A percentile compares a stretch with the other conserved stretches of the same genome.
Evolutionary conservation across 1,284 basidiomycete species (phyloP).

Genomic region (Ceratobasidium sp.): DNA sequence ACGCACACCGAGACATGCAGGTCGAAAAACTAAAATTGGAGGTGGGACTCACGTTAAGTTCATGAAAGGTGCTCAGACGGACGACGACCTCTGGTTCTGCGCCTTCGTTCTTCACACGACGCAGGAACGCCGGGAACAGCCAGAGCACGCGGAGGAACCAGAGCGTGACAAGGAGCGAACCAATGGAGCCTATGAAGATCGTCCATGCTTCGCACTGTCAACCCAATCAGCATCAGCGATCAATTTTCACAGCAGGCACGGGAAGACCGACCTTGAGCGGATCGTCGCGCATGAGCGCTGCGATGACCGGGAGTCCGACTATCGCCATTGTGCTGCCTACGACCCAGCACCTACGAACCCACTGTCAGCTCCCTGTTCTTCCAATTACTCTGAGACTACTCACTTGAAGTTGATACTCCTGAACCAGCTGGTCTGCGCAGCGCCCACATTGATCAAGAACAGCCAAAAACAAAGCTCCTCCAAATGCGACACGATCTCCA

Average conservation of each 20-base stretch:
- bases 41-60: slow-evolving; percentile 45
- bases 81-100: slow-evolving; percentile 46
- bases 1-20: background rate
- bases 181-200: slow-evolving; percentile 42
- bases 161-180: slow-evolving; percentile 37
- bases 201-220: slow-evolving; percentile 43
- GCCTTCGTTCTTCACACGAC: slow-evolving; percentile 43
- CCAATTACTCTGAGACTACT: background rate
- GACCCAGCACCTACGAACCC: slow-evolving; percentile 36
- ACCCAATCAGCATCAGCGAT: background rate
- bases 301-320: slow-evolving; percentile 39
- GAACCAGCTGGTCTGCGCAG: slow-evolving; percentile 44
- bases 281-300: slow-evolving; percentile 40
- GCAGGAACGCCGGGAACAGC: slow-evolving; percentile 43
- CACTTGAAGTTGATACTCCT: slow-evolving; percentile 42
- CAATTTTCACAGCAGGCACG: background rate
- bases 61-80: slow-evolving; percentile 44
- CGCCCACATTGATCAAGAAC: slow-evolving; percentile 42
- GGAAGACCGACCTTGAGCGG: slow-evolving; percentile 33
- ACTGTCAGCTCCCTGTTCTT: background rate
- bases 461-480: slow-evolving; percentile 47
- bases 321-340: slow-evolving; percentile 41
- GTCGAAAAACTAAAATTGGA: background rate
- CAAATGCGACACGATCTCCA: slow-evolving; percentile 46
- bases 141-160: slow-evolving; percentile 41